Evolutionary conservation across 345 rosid species (phyloP), one percentile per base, ranked within the genome.

Genomic region (Boechera stricta): DNA sequence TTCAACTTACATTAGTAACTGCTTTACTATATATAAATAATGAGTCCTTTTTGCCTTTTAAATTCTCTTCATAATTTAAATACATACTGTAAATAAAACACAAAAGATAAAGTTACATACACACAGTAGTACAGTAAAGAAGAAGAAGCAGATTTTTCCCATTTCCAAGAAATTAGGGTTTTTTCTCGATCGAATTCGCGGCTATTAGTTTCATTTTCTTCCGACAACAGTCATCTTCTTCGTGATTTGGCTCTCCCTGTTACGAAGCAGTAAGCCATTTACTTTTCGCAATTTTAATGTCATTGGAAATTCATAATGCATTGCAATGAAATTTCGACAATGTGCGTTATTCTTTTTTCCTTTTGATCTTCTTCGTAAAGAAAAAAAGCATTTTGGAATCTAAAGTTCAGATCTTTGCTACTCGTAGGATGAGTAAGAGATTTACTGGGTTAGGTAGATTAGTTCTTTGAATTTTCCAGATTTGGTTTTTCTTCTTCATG

Each of bases 101-200:
- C 36, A 67, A 31, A 49, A 51, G 21, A 10, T n/a, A 29, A 57
- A 57, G 56, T 7, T 42, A 42, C 18, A 49, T 8, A 29, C 32
- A 18, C 10, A 66, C 61, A 8, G 3, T 7, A 72, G 18, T 15
- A 59, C 15, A 67, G 69, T 66, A 52, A 59, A 66, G 74, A 51
- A 51, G 51, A 51, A 51, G 53, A 66, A 41, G 51, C 7, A 61
- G 13, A 38, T 5, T 42, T 53, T 11, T 53, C 44, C 51, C 33
- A 42, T 73, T 73, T 49, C 61, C 81, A 24, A 67, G 58, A 45
- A 79, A 67, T 60, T 61, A 67, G 71, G 74, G 47, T 45, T 65
- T 60, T 0, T 18, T 21, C 21, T 47, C 59, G 58, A 79, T 67
- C 66, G 65, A 79, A 72, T 60, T 73, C 59, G 65, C 74, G 74